These are phyloP conservation scores for Globisporangium solare DNA, from an alignment of 352 stramenopile species.

Conservation along the genomic window DNA sequence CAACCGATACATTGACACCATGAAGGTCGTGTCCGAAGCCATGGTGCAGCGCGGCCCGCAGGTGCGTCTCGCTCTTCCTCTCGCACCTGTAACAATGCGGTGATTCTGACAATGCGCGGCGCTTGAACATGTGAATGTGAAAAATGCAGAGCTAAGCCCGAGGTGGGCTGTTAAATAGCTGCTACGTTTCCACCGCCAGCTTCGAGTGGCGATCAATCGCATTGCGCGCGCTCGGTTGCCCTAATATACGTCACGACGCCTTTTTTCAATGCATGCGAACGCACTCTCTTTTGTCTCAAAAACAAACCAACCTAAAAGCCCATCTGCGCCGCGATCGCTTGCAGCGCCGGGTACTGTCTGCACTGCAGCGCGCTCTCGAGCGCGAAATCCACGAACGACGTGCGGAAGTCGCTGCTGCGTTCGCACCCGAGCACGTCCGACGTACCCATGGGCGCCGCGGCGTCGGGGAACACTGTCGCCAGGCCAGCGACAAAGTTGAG, in stretches of 20 bases:
- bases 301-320: conserved; percentile 10
- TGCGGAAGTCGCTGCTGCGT: conserved; percentile 6
- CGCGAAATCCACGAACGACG: conserved; percentile 16
- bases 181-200: too few species aligned
- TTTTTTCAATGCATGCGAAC: too few species aligned
- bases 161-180: too few species aligned
- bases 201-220: too few species aligned
- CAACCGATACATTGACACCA: conserved; percentile 90
- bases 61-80: conserved; percentile 17
- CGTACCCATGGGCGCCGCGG: not conserved
- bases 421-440: conserved; percentile 8
- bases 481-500: conserved; percentile 11
- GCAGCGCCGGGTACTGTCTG: conserved; percentile 9
- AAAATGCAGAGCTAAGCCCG: too few species aligned
- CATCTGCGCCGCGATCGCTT: conserved; percentile 3
- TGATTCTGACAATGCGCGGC: too few species aligned
- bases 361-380: conserved; percentile 14
- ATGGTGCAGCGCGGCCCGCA: conserved; percentile 73
- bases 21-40: conserved; percentile 84
- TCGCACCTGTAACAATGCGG: too few species aligned
- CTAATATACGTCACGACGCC: too few species aligned
- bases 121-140: too few species aligned
- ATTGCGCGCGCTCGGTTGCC: too few species aligned
- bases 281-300: not conserved
- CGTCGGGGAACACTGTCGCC: conserved; percentile 10